Evolutionary conservation across 2,329 filamentous ascomycete species (phyloP).

Genomic region (Claviceps cyperi): DNA sequence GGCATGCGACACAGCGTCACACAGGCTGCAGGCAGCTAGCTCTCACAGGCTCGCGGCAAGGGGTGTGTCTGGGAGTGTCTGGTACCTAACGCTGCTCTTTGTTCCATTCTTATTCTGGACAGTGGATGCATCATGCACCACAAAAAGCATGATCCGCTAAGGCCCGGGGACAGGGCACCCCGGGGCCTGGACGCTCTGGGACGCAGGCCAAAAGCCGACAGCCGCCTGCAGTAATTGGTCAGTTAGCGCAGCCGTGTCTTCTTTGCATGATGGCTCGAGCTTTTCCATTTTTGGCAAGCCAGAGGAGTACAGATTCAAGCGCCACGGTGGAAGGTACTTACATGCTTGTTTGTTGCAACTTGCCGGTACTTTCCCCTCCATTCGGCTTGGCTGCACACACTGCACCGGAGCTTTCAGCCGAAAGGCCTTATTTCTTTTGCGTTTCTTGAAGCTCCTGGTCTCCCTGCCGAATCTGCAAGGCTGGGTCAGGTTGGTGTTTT

Average conservation of each 20-base stretch:
- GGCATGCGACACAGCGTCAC: too few relatives aligned
- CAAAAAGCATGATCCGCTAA: not conserved
- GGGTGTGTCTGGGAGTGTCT: not conserved
- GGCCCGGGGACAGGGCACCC: not conserved
- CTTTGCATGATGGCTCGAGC: conserved; percentile 1
- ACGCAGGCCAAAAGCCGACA: not conserved
- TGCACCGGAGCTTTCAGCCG: not conserved
- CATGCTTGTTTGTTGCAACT: not conserved
- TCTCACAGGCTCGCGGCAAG: not conserved
- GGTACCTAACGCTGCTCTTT: too few relatives aligned
- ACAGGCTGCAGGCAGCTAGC: too few relatives aligned
- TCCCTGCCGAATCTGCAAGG: not conserved
- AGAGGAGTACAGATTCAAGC: not conserved
- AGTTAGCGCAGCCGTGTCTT: conserved; percentile 1
- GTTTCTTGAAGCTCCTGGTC: not conserved
- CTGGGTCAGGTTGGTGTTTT: conserved; percentile 2
- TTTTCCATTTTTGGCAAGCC: not conserved
- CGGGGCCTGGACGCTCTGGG: not conserved
- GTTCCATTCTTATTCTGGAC: not conserved
- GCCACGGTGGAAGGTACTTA: not conserved
- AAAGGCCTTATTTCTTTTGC: not conserved
- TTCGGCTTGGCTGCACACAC: too few relatives aligned
- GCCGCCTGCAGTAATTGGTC: conserved; percentile 1
- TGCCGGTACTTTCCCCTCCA: too few relatives aligned
- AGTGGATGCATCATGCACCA: too few relatives aligned